Evolutionary conservation across 2,329 filamentous ascomycete genomes (phyloP).

Genomic region (Microascus cirrosus): DNA sequence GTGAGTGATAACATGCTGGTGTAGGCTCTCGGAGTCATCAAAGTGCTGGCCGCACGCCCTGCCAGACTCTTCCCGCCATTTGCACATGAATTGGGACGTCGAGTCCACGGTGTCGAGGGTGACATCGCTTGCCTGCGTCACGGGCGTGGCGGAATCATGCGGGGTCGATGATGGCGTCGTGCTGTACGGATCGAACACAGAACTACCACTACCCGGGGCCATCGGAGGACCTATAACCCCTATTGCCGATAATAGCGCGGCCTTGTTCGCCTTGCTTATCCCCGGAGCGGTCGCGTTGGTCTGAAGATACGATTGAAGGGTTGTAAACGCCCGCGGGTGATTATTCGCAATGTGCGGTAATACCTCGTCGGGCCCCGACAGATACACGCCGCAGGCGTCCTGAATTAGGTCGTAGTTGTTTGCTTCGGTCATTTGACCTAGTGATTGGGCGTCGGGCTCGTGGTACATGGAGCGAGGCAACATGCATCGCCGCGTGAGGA

Average conservation of each 20-base stretch:
- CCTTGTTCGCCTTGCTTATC: constrained; percentile 1
- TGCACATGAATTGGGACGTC: constrained; percentile 15
- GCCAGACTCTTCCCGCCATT: constrained; percentile 16
- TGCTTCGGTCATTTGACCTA: constrained; percentile 4
- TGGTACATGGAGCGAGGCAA: constrained; percentile 9
- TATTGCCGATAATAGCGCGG: constrained; percentile 3
- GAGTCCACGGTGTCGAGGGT: constrained; percentile 2
- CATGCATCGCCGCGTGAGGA: constrained; percentile 10
- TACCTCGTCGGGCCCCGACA: constrained; percentile 7
- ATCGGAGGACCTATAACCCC: constrained; percentile 3
- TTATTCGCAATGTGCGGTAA: constrained; percentile 7
- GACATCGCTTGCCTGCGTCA: constrained; percentile 1
- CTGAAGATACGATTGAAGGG: constrained; percentile 6
- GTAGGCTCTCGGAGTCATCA: constrained; percentile 34
- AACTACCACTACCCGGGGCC: neutral
- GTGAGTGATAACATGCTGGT: constrained; percentile 41
- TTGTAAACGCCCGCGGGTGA: constrained; percentile 6
- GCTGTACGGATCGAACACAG: constrained; percentile 1
- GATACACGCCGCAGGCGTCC: constrained; percentile 8
- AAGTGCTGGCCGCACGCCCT: constrained; percentile 23
- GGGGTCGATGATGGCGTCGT: constrained; percentile 4
- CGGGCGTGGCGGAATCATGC: constrained; percentile 3
- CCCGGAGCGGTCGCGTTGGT: constrained; percentile 6
- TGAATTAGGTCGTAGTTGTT: constrained; percentile 3
- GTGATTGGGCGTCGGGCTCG: constrained; percentile 5